A percentile compares a stretch with the other conserved stretches of the same genome.
Conservation (phyloP, 768 basidiomycete genomes). For the Leccinum sublutescens region DNA sequence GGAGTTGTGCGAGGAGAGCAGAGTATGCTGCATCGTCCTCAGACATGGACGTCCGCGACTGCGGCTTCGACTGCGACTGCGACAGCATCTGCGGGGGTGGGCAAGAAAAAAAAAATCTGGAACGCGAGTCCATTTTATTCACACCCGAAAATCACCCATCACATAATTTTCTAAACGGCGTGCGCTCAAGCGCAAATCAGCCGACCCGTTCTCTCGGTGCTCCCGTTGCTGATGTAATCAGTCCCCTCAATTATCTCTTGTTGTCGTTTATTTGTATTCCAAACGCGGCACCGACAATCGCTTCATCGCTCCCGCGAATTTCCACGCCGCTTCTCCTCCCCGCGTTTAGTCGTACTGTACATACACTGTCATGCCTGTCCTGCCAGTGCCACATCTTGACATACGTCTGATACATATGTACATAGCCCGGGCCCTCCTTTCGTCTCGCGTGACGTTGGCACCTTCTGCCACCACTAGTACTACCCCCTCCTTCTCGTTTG, state of each 20-base stretch:
- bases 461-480: not conserved
- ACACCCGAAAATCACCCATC: constrained; percentile 12
- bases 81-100: constrained; percentile 7
- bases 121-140: constrained; percentile 23
- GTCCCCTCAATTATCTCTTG: not conserved
- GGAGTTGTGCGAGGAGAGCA: constrained; percentile 27
- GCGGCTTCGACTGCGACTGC: not conserved
- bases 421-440: not conserved
- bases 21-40: constrained; percentile 34
- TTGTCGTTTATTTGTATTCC: not conserved
- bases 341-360: not conserved
- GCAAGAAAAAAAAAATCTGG: not conserved
- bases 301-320: not conserved
- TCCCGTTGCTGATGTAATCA: constrained; percentile 18
- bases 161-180: constrained; percentile 13
- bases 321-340: not conserved
- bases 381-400: not conserved
- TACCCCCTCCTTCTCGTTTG: not conserved
- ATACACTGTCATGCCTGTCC: not conserved
- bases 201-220: constrained; percentile 15
- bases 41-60: constrained; percentile 18
- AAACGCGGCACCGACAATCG: not conserved
- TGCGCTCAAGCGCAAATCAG: constrained; percentile 16
- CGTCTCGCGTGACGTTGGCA: not conserved
- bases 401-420: not conserved